These are phyloP conservation scores for Hanseniaspora taiwanica DNA, from an alignment of 805 yeast species.

Conservation along the genomic window DNA sequence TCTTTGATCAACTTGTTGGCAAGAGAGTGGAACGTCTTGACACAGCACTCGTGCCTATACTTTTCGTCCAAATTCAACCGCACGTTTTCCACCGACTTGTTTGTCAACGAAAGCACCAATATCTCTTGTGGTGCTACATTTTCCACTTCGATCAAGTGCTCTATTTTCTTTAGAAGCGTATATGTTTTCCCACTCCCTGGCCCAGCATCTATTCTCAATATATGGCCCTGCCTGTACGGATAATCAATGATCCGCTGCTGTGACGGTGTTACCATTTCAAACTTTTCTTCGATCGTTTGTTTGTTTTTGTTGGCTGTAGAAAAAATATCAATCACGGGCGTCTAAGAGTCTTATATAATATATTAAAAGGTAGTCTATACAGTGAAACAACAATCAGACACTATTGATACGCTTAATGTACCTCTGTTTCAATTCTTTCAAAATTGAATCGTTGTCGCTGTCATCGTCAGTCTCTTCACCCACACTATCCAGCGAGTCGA, in stretches of 20 bases:
- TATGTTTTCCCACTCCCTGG: conserved; percentile 68
- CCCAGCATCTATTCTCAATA: conserved; percentile 47
- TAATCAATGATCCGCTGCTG: conserved; percentile 34
- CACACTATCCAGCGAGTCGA: conserved; percentile 17
- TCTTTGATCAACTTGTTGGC: conserved; percentile 37
- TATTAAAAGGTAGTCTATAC: too few species aligned
- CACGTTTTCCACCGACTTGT: conserved; percentile 45
- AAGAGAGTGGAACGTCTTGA: conserved; percentile 53
- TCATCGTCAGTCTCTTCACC: conserved; percentile 7
- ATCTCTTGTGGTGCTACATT: conserved; percentile 38
- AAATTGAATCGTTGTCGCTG: conserved; percentile 3
- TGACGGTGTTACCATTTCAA: conserved; percentile 28
- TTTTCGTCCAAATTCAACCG: conserved; percentile 19
- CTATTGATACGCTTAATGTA: background rate
- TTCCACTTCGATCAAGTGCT: conserved; percentile 28
- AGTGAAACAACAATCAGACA: too few species aligned
- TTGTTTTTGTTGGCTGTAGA: too few species aligned
- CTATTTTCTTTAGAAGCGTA: conserved; percentile 42
- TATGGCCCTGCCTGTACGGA: conserved; percentile 26
- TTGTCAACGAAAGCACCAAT: conserved; percentile 53
- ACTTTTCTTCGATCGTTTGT: too few species aligned
- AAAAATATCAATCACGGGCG: too few species aligned
- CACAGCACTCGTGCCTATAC: conserved; percentile 21
- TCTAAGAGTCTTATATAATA: too few species aligned
- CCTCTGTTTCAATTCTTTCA: background rate